Evolutionary conservation across 257 asterid genomes (phyloP), one percentile per base, ranked within the genome.

Genomic region (Ocimum tenuiflorum): DNA sequence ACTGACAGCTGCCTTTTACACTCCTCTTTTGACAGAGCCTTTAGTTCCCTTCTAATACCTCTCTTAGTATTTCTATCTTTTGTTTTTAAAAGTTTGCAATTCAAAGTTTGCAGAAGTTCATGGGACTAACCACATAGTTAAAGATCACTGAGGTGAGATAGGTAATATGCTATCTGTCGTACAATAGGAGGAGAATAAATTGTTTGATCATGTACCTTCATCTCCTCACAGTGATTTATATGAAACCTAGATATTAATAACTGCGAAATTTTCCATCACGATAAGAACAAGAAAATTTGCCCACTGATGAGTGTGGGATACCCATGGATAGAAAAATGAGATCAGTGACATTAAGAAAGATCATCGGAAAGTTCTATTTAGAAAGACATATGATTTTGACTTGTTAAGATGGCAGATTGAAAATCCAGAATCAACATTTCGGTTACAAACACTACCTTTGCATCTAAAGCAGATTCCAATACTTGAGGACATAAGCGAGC

Each of bases 401-500:
- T 12, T 13, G 20, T 59, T 20, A 17, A 31, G 47, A 62, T 61
- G 60, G 50, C 47, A 70, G 50, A 22, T 29, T 31, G 56, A 45
- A 62, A 72, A 48, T 68, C 41, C 38, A 35, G 43, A 59, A 56
- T 55, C 24, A 60, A 52, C 38, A 24, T 39, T 63, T 70, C 70
- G 35, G 31, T 70, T 35, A 54, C 47, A 67, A 60, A 55, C 45
- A 56, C 64, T 76, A 92, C 97, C 96, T 84, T 95, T n/a, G 96
- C 88, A 83, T 89, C 95, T 23, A 92, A 83, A 80, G 97, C 90
- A 72, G 95, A 84, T 20, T 87, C 97, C 86, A 92, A 65, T 65
- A 92, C 84, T 83, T 92, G 99, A 73, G 97, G 96, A 73, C 89
- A 96, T 74, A 92, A 81, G 60, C 95, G 99, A 48, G 99, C 97